Evolutionary conservation across 2,329 filamentous ascomycete genomes (phyloP), one percentile per base, ranked within the genome.

Genomic region (Trichoderma guizhouense): DNA sequence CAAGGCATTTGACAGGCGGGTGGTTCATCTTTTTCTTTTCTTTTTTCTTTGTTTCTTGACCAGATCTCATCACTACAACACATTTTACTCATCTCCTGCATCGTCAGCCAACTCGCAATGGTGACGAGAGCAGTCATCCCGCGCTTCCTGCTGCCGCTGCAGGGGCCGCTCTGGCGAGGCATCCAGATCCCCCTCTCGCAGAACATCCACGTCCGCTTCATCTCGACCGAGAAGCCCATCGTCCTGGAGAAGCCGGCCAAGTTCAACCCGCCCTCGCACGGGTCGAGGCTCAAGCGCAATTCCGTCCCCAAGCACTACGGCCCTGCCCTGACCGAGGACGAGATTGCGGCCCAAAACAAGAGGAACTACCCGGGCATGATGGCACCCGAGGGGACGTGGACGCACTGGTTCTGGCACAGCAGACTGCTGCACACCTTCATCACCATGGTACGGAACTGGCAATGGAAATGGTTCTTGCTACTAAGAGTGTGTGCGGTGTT

Each of bases 261-360:
- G 80, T 98, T 97, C 86, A 93, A 93, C 62, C 95, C 96, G 2
- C 96, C 96, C 0, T 98, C 95, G 0, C 96, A 98, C 81, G 91
- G 92, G 14, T 85, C 92, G 26, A 87, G 92, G 7, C 87, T 94
- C 36, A 86, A 88, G 69, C 86, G 87, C 75, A 80, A 79, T 82
- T 81, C 78, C 30, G 80, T 84, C 7, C 90, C 91, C 34, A 86
- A 87, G 76, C 89, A 91, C 81, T 97, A 97, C 79, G 94, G 94
- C 47, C 92, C 93, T 21, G 83, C 89, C 26, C 83, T 94, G 73
- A 90, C 89, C 18, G 84, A 86, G 24, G 87, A 90, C 66, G 92
- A 97, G 81, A 83, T 86, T 65, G 84, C 87, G 74, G 87, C 86
- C 73, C 93, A 93, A 84, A 87, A 85, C 75, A 88, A 83, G 74